Base-by-base conservation (phyloP, 768 basidiomycete species). In the Rubroboletus satanas region DNA sequence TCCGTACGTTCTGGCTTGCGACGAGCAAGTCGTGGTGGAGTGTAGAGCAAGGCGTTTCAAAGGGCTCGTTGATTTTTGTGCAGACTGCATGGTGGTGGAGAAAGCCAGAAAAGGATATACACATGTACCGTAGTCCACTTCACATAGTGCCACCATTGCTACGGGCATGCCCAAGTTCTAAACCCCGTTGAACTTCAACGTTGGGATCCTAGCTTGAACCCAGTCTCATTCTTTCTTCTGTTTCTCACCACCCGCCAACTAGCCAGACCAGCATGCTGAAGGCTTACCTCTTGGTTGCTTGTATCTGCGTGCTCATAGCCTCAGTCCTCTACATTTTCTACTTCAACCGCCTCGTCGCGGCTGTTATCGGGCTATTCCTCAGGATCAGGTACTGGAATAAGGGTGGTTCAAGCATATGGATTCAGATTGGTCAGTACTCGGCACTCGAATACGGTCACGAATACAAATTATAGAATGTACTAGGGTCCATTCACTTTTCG, bases 401-500 rank as follows among this genome's bases (percentile, higher is more conserved):
- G 54, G 82, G 82, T 48, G 82, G 77, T 36, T 82, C 83, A n/a
- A 88, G 88, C 65, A 78, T 85, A 58, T 96, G 92, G 87, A 75
- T 96, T 48, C 84, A 88, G 66, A 84, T 94, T 52, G 91, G 92
- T 85, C 63, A 57, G 78, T 67, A 46, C 55, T 53, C 21, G 15
- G 21, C 38, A 43, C n/a, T 31, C 6, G 32, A 35, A 18, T 23
- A 14, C 7, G 36, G 43, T 45, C 33, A 23, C 46, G 36, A 46
- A 8, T 18, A 49, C 28, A 47, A 51, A 49, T 53, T 35, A 49
- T 46, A 58, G 36, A 21, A 31, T 21, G 29, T 38, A 36, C 17
- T 46, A 94, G 93, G 92, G 21, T 90, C 93, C n/a, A 79, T 96
- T 23, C 94, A 98, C 66, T 83, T 98, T 69, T 95, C 95, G 3